Evolutionary conservation across 768 basidiomycete genomes (phyloP).

Genomic region (Pleurotus cornucopiae): DNA sequence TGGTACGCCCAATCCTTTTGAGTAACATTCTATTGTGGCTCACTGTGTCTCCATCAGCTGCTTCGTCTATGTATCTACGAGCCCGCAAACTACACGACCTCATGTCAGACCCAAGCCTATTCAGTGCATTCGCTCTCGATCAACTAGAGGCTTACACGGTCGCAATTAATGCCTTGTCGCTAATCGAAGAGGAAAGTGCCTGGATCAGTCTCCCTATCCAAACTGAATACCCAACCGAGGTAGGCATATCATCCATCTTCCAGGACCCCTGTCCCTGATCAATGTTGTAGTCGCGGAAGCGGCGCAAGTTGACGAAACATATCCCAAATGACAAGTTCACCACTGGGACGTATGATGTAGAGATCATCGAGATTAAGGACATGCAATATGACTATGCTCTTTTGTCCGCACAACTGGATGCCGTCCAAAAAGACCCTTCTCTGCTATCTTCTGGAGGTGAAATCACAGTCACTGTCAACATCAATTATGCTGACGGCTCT

Average conservation of each 20-base stretch:
- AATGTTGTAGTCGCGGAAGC: constrained; percentile 55
- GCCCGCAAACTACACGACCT: constrained; percentile 73
- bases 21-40: constrained; percentile 8
- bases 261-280: constrained; percentile 14
- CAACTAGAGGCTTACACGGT: constrained; percentile 80
- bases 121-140: constrained; percentile 51
- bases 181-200: constrained; percentile 76
- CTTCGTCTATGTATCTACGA: constrained; percentile 89
- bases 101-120: constrained; percentile 32
- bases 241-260: constrained; percentile 29
- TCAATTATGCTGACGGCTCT: constrained; percentile 2
- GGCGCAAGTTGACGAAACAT: constrained; percentile 64
- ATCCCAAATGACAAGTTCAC: constrained; percentile 76
- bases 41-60: constrained; percentile 47
- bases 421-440: constrained; percentile 63
- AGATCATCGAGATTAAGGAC: constrained; percentile 77
- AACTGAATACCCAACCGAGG: constrained; percentile 39
- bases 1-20: constrained; percentile 49
- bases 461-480: neutral
- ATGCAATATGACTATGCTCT: constrained; percentile 76
- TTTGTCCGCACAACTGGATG: constrained; percentile 72
- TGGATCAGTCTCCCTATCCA: constrained; percentile 74
- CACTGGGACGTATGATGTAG: constrained; percentile 59
- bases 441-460: constrained; percentile 63
- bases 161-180: constrained; percentile 82